Evolutionary conservation across 164 flowering plant genomes (phyloP), one percentile per base, ranked within the genome.

Genomic region (Amborella trichopoda): DNA sequence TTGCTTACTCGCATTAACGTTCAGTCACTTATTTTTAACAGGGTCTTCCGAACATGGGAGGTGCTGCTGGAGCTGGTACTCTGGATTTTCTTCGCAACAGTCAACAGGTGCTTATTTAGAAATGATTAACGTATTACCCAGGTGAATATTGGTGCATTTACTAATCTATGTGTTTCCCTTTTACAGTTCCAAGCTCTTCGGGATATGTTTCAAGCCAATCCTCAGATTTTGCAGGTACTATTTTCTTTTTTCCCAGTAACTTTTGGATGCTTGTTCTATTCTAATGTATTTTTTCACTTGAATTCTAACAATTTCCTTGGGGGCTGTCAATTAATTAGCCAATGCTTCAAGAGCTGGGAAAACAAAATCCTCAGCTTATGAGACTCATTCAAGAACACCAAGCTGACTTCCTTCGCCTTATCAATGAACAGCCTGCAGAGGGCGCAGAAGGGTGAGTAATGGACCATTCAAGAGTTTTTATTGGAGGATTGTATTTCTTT

Each of bases 71-170:
- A 59, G 76, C 83, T 5, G 86, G 91, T 4, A 64, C 67, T 40
- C 65, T 87, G 41, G 99, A 87, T 56, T 87, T 91, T 66, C 68
- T 91, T 4, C 85, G 96, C 26, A 78, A 77, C 54, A 91, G 90
- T 64, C 85, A 70, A 40, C 99, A 87, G 82, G 99, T 84, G 54
- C 33, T 2, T 60, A n/a, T n/a, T n/a, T n/a, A n/a, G n/a, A n/a
- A n/a, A n/a, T n/a, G n/a, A n/a, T n/a, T n/a, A n/a, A n/a, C n/a
- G n/a, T n/a, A n/a, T n/a, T n/a, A n/a, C n/a, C n/a, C n/a, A n/a
- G n/a, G n/a, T n/a, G n/a, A n/a, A n/a, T n/a, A n/a, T n/a, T 27
- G 3, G 28, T 46, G 25, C 33, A 26, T 32, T 1, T 12, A 9
- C 26, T 27, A 10, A 28, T 23, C 34, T 28, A 16, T 13, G 20